Base-by-base conservation (phyloP, 1,284 basidiomycete species). In the Ustilago loliicola region DNA sequence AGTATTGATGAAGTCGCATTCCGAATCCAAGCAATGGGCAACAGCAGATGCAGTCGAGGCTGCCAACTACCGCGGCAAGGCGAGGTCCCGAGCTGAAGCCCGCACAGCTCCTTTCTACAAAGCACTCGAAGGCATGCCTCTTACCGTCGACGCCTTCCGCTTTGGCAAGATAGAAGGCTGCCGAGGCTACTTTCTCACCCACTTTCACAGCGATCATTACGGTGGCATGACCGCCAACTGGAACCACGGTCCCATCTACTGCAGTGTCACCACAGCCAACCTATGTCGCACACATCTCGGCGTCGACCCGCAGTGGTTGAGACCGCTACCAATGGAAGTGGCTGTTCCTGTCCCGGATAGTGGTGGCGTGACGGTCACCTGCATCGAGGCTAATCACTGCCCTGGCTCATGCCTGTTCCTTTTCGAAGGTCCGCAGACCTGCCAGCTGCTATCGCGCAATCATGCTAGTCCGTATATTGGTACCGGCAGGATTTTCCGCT, bases 311-410 rank as follows among this genome's bases (percentile, higher is more conserved):
- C 91, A 93, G 87, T 98, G 93, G 93, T 91, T 98, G 0, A 90
- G 92, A 79, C 91, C 94, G 30, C 88, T 98, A 0, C 93, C 94
- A 0, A 91, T 95, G 89, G 91, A 98, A 83, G 88, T 88, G 0
- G 89, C 93, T 0, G 92, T 90, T 2, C 87, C 90, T 17, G 89
- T 99, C 54, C 94, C 95, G 0, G 88, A 93, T 77, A 94, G 94
- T 0, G 91, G 92, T 32, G 95, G 95, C 1, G 94, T 98, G 40
- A 89, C 88, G 40, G 96, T 98, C 1, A 98, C 95, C 0, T 90
- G 95, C 47, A 94, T 99, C n/a, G 94, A 97, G 80, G 96, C 96
- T 2, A 99, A 99, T 83, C 97, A 98, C 84, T 88, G 91, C 82
- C 96, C 97, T 0, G 97, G 96, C 7, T 97, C 95, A 0, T 94